Base-by-base conservation (phyloP, 352 stramenopile genomes). In the Phytophthora vignae region DNA sequence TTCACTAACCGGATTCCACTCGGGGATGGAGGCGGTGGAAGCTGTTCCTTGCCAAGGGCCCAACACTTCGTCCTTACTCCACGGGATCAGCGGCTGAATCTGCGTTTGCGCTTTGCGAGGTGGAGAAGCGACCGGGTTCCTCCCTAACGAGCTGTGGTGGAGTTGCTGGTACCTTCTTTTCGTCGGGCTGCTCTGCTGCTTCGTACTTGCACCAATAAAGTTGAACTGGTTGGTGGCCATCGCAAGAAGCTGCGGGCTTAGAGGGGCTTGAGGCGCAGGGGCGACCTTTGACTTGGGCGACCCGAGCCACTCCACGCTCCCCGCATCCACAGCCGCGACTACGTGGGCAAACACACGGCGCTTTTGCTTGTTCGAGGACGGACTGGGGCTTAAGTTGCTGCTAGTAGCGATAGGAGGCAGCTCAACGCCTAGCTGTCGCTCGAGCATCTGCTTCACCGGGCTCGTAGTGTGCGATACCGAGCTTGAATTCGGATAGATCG, bases 351-450 rank as follows among this genome's bases (percentile, higher is more conserved):
- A 84, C 44, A 88, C 65, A 0, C 72, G 72, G 1, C 80, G 81
- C 40, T 87, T 84, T 55, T 87, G 74, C 59, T 89, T 85, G 7
- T 84, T 55, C 4, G 83, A 84, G 0, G 80, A 88, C 4, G 70
- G 67, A 21, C 52, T 60, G 12, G 9, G 72, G 38, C 14, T 67
- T 21, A 17, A 36, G 58, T 42, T 66, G 15, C 12, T 10, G 29
- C 60, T 17, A 52, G 4, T 70, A 19, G 57, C 17, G 58, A 91
- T 85, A 11, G 78, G 85, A 4, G 84, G 84, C 38, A 93, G 64
- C 68, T 91, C 81, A 8, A 91, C 74, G 0, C 84, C 85, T 2
- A 90, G 69, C 50, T 90, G 82, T 36, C 82, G 84, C 6, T 81
- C 73, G 3, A 92, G 54, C 12, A 74, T n/a, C 8, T 85, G 31